These are phyloP conservation scores for Colletotrichum cereale DNA, from an alignment of 2,329 filamentous ascomycete genomes.

Conservation along the genomic window DNA sequence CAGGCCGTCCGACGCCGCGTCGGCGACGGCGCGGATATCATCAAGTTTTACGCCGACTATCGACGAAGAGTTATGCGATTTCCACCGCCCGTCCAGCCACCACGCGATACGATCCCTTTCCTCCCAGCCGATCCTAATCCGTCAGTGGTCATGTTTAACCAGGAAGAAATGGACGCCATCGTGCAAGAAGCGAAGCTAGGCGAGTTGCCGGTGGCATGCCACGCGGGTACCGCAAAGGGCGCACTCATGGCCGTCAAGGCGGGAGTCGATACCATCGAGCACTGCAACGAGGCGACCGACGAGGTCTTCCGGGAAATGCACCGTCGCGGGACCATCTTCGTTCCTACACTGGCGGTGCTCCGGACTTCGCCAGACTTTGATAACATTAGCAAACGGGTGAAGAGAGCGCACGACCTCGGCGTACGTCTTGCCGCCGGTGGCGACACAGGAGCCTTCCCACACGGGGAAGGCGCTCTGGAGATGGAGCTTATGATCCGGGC, in stretches of 20 bases:
- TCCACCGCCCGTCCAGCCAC: constrained; percentile 46
- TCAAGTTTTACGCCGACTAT: constrained; percentile 67
- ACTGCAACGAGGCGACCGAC: constrained; percentile 54
- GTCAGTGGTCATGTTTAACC: constrained; percentile 58
- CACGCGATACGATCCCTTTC: constrained; percentile 44
- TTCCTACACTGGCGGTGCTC: constrained; percentile 63
- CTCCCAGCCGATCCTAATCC: constrained; percentile 52
- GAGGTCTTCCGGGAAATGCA: constrained; percentile 59
- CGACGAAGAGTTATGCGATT: constrained; percentile 58
- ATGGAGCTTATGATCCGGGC: constrained; percentile 66
- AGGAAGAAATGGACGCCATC: constrained; percentile 64
- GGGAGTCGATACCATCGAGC: constrained; percentile 62
- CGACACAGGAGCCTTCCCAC: constrained; percentile 65
- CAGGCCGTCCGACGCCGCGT: constrained; percentile 60
- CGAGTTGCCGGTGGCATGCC: constrained; percentile 57
- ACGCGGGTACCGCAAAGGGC: constrained; percentile 56
- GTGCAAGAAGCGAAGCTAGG: constrained; percentile 60
- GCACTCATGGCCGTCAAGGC: constrained; percentile 60
- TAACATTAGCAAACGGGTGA: constrained; percentile 53
- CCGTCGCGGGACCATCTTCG: constrained; percentile 60
- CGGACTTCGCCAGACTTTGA: constrained; percentile 17
- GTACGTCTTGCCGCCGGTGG: constrained; percentile 65
- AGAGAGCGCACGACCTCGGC: constrained; percentile 59
- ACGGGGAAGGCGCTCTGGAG: constrained; percentile 66
- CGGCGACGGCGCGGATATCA: constrained; percentile 62